Evolutionary conservation across 768 basidiomycete genomes (phyloP).

Genomic region (Amylocystis lapponica): DNA sequence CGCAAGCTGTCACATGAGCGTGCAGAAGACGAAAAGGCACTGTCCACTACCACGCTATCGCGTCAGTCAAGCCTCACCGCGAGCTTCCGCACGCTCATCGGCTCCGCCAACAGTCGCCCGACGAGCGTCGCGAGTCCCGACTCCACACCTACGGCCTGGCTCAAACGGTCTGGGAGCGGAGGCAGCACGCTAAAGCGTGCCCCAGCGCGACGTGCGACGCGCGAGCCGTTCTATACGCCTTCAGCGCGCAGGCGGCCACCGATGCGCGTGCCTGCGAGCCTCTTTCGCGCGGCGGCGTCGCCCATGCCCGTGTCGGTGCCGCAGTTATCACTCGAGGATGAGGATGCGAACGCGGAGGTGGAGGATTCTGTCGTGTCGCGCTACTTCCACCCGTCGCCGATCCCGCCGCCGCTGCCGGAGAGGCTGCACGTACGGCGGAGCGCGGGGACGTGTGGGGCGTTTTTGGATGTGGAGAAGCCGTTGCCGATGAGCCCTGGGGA

Average conservation of each 20-base stretch:
- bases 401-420: constrained; percentile 15
- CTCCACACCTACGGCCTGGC: too few species aligned
- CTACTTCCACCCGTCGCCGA: constrained; percentile 19
- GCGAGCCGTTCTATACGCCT: constrained; percentile 11
- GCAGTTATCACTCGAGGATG: neutral
- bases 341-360: constrained; percentile 11
- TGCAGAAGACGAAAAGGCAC: constrained; percentile 3
- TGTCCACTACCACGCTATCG: neutral
- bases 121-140: too few species aligned
- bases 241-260: neutral
- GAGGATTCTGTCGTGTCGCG: constrained; percentile 17
- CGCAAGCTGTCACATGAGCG: constrained; percentile 21
- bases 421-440: constrained; percentile 13
- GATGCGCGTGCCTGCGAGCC: constrained; percentile 6
- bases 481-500: constrained; percentile 5
- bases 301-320: neutral
- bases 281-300: constrained; percentile 7
- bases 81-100: too few species aligned
- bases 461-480: constrained; percentile 1
- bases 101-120: too few species aligned
- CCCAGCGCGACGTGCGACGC: constrained; percentile 10
- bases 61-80: constrained; percentile 2
- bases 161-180: too few species aligned
- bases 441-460: too few species aligned
- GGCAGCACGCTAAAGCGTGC: constrained; percentile 1